These are phyloP conservation scores for Cymbopogon flexuosus DNA, from an alignment of 202 grass and related monocot genomes.

Conservation along the genomic window DNA sequence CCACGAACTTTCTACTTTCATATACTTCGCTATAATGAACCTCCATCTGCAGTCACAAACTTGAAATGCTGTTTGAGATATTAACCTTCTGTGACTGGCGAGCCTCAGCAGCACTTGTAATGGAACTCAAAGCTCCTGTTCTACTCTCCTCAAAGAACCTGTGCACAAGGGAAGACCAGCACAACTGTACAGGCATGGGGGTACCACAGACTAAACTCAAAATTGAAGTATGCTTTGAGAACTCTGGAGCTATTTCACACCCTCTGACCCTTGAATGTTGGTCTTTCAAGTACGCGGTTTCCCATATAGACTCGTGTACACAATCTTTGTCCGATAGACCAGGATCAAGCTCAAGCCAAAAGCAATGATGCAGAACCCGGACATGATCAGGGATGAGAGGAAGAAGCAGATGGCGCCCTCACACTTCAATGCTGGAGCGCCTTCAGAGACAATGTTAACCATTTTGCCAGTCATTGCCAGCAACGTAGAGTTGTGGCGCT, in stretches of 20 bases:
- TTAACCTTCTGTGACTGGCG: not conserved
- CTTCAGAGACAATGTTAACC: constrained; percentile 15
- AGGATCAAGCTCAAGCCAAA: constrained; percentile 59
- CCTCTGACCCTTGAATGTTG: not conserved
- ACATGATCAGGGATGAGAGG: constrained; percentile 79
- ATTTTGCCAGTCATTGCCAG: constrained; percentile 17
- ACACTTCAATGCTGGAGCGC: constrained; percentile 49
- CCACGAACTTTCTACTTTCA: not conserved
- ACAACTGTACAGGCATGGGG: not conserved
- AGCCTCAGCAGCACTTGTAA: not conserved
- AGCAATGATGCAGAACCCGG: constrained; percentile 69
- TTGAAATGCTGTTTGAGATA: not conserved
- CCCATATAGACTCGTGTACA: constrained; percentile 66
- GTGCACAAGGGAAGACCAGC: not conserved
- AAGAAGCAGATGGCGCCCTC: constrained; percentile 78
- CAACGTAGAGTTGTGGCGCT: constrained; percentile 26
- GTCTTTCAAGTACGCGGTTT: constrained; percentile 43
- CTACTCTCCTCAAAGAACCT: not conserved
- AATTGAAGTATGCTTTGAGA: not conserved
- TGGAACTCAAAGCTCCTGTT: not conserved
- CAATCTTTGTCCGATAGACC: constrained; percentile 61
- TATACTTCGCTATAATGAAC: not conserved
- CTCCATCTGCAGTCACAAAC: not conserved
- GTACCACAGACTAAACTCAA: not conserved
- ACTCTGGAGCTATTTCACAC: not conserved